Evolutionary conservation across 768 basidiomycete species (phyloP), one percentile per base, ranked within the genome.

Genomic region (Trametes elegans): DNA sequence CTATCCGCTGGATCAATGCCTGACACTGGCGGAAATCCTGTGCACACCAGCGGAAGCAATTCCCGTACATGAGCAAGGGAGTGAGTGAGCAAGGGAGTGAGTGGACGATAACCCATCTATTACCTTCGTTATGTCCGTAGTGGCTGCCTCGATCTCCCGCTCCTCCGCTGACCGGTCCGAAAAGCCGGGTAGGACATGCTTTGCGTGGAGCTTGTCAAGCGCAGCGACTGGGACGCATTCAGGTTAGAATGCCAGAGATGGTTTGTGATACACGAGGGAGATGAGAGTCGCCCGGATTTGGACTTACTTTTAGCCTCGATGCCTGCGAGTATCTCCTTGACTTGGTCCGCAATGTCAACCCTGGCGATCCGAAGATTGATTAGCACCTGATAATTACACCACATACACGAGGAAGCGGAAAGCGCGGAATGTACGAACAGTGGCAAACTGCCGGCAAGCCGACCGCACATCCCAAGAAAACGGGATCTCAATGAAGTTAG

Each of bases 191-290:
- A 99, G 81, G 53, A 88, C 88, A 70, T 97, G 95, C 69, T 91
- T 97, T 61, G 96, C 91, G 63, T 99, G 96, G 5, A 99, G 83
- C 70, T 90, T 97, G 71, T 98, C 97, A 35, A 99, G 85, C 7
- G 82, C 73, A n/a, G 77, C 71, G 66, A 98, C 97, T 98, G 70
- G 13, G 31, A 48, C 23, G 27, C 10, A 19, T 18, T n/a, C 43
- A 46, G 40, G 61, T 44, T 52, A 34, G 55, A 43, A 41, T 10
- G 11, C 53, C 39, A 53, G 55, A 48, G 45, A 34, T 10, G 44
- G 46, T 50, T 49, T 49, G 59, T 47, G 55, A 57, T 42, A 47
- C 51, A 41, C 50, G 50, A 47, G 50, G 46, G 51, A n/a, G 55
- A 47, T 39, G 39, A 38, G 40, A 14, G 41, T 49, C 41, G 24